phyloP scores from a whole-genome alignment of 306 rosid species.

The Quercus engelmannii region DNA sequence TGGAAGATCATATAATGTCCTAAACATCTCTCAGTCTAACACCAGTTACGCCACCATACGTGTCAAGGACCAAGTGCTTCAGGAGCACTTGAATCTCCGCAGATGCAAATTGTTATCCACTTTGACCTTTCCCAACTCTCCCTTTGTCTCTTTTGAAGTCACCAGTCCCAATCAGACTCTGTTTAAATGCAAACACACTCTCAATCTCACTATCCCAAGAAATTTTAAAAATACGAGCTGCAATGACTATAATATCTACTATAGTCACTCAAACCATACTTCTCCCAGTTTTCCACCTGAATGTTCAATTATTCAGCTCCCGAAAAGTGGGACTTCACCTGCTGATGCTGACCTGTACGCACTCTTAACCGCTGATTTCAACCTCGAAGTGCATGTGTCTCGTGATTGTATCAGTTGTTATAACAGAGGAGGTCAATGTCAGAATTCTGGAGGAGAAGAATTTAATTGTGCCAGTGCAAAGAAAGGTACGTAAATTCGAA shows the following conservation, averaged over 20 bases:
- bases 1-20: background rate
- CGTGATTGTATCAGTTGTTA: constrained; percentile 22
- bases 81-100: background rate
- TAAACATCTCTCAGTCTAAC: background rate
- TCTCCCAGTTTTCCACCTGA: background rate
- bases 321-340: constrained; percentile 12
- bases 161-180: background rate
- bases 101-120: background rate
- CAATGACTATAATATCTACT: background rate
- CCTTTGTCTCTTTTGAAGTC: background rate
- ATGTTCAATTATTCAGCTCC: constrained; percentile 27
- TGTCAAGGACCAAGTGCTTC: background rate
- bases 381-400: background rate
- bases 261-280: background rate
- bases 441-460: background rate
- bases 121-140: constrained; percentile 18
- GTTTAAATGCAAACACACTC: constrained; percentile 10
- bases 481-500: constrained; percentile 1
- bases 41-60: background rate
- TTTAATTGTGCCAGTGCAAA: constrained; percentile 7
- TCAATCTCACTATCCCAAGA: background rate
- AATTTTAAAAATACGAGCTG: background rate
- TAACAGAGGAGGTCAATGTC: constrained; percentile 11
- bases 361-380: constrained; percentile 9
- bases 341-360: background rate